These are phyloP conservation scores for Aureobasidium subglaciale DNA, from an alignment of 2,329 filamentous ascomycete genomes.

Conservation along the genomic window DNA sequence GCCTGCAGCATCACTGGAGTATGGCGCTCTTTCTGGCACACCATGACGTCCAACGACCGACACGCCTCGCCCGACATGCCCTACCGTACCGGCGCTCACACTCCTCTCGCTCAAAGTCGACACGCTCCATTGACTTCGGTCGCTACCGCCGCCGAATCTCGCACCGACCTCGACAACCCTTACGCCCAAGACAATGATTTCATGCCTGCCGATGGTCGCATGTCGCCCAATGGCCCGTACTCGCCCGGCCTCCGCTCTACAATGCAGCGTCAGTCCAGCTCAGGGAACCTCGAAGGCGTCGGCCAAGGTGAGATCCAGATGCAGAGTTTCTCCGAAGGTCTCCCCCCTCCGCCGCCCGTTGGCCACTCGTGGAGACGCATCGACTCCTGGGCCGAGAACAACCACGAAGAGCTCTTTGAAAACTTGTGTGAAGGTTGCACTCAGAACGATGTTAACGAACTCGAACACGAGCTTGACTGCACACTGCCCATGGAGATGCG, in stretches of 20 bases:
- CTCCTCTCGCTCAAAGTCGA: constrained; percentile 75
- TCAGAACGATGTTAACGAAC: constrained; percentile 88
- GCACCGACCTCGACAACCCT: constrained; percentile 70
- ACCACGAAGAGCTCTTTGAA: constrained; percentile 91
- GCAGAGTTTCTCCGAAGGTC: constrained; percentile 89
- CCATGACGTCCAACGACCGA: constrained; percentile 65
- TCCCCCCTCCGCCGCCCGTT: constrained; percentile 82
- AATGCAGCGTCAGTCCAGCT: constrained; percentile 45
- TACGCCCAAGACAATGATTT: constrained; percentile 71
- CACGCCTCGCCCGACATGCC: constrained; percentile 90
- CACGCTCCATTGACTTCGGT: constrained; percentile 79
- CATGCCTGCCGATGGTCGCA: constrained; percentile 74
- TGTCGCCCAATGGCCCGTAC: constrained; percentile 65
- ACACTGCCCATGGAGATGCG: constrained; percentile 88
- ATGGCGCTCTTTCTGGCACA: constrained; percentile 93
- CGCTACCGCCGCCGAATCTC: constrained; percentile 82
- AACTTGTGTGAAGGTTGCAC: constrained; percentile 90
- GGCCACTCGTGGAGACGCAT: constrained; percentile 90
- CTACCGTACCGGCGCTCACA: constrained; percentile 82
- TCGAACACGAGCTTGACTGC: constrained; percentile 93
- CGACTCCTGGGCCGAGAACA: constrained; percentile 86
- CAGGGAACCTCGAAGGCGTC: constrained; percentile 58
- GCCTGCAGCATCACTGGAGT: constrained; percentile 52
- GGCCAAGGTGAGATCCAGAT: constrained; percentile 82
- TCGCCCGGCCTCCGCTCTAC: constrained; percentile 83